phyloP scores from a whole-genome alignment of 495 filamentous ascomycete species.

The Aspergillus homomorphus region DNA sequence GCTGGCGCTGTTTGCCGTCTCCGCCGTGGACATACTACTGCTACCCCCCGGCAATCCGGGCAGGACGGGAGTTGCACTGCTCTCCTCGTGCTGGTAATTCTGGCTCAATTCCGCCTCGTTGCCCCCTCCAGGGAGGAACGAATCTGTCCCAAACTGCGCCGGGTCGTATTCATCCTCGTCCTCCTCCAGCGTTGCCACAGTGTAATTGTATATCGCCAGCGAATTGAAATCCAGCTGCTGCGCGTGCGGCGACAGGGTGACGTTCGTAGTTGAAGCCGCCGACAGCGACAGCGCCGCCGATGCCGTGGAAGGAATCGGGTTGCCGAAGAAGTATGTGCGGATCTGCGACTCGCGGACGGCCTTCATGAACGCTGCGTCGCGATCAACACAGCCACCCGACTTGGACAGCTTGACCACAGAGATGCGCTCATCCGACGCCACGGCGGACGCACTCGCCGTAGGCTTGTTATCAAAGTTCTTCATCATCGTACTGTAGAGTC shows the following conservation, averaged over 20 bases:
- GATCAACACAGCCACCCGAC: constrained; percentile 82
- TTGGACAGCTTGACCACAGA: constrained; percentile 77
- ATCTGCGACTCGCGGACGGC: constrained; percentile 69
- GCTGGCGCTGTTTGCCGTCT: constrained; percentile 7
- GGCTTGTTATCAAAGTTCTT: constrained; percentile 67
- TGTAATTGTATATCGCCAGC: constrained; percentile 65
- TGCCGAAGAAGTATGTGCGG: constrained; percentile 92
- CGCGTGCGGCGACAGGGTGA: constrained; percentile 79
- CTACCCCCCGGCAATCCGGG: constrained; percentile 22
- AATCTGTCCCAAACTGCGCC: constrained; percentile 38
- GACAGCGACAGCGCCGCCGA: constrained; percentile 33
- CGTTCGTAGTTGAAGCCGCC: constrained; percentile 44
- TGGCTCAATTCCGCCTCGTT: constrained; percentile 29
- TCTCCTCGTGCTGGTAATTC: constrained; percentile 23
- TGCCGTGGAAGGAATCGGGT: constrained; percentile 39
- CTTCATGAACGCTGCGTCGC: constrained; percentile 73
- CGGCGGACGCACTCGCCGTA: constrained; percentile 46
- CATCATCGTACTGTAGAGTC: constrained; percentile 73
- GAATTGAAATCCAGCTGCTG: constrained; percentile 73
- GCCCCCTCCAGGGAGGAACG: constrained; percentile 48
- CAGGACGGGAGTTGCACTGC: constrained; percentile 14
- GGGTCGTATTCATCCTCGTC: constrained; percentile 47
- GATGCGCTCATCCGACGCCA: constrained; percentile 55
- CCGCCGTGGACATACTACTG: constrained; percentile 15
- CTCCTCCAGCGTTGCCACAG: constrained; percentile 42